Evolutionary conservation across 129 eudicot genomes (phyloP).

Genomic region (Daucus carota): DNA sequence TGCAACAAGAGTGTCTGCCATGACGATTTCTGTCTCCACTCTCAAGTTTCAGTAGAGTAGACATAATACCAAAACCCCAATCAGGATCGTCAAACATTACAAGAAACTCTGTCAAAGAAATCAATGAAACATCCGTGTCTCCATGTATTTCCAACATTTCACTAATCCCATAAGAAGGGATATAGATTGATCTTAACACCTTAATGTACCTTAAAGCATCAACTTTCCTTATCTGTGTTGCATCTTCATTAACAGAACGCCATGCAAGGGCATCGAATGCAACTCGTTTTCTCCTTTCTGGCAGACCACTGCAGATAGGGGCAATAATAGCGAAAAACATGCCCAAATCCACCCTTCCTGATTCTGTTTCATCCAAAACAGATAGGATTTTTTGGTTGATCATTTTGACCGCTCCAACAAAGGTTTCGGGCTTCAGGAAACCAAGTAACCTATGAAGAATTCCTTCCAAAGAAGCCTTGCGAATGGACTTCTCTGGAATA

Average conservation of each 20-base stretch:
- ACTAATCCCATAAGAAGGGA: conserved; percentile 50
- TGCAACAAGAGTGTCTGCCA: conserved; percentile 57
- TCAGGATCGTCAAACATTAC: conserved; percentile 85
- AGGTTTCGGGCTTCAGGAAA: conserved; percentile 90
- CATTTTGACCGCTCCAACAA: conserved; percentile 78
- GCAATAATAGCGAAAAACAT: conserved; percentile 88
- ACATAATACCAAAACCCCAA: conserved; percentile 79
- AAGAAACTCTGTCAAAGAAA: conserved; percentile 58
- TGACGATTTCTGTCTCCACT: conserved; percentile 73
- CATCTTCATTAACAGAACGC: conserved; percentile 61
- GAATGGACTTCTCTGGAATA: conserved; percentile 76
- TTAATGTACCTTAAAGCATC: conserved; percentile 65
- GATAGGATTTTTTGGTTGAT: conserved; percentile 79
- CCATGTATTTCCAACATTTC: conserved; percentile 74
- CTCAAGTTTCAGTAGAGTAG: conserved; percentile 69
- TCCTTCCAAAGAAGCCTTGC: conserved; percentile 81
- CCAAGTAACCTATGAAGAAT: conserved; percentile 55
- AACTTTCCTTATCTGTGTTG: conserved; percentile 40
- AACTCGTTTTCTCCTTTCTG: conserved; percentile 63
- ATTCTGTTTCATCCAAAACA: conserved; percentile 71
- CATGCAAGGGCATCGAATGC: conserved; percentile 83
- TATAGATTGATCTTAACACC: conserved; percentile 69
- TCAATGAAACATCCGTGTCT: conserved; percentile 54
- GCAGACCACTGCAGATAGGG: conserved; percentile 78
- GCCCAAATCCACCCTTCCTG: conserved; percentile 91